Evolutionary conservation across 345 rosid species (phyloP), one percentile per base, ranked within the genome.

Genomic region (Erucastrum elatum): DNA sequence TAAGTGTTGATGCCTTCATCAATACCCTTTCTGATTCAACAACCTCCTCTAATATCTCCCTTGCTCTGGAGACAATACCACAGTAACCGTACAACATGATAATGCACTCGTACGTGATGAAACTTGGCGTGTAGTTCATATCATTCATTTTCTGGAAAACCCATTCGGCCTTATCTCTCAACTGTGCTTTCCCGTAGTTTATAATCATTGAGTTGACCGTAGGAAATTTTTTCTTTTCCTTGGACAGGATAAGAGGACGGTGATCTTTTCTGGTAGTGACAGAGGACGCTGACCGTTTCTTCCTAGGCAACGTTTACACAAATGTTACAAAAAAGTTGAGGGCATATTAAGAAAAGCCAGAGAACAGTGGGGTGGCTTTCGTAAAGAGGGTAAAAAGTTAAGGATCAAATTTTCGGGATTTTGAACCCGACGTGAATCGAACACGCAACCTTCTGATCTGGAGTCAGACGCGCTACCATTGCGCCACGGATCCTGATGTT

Each of bases 391-490:
- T 5, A 67, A 73, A 72, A 61, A 46, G 0, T 6, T 25, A 0
- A 67, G 78, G 82, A 79, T 26, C 53, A 1, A 9, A 49, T 29
- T 27, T 74, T 74, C 64, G 68, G 74, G 77, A 8, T 3, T 76
- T 85, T 87, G 97, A 93, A 91, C 94, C 92, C 88, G 88, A 89
- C 95, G 90, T 90, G 87, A 91, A 91, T 90, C 94, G 90, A 94
- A 90, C 95, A 86, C 93, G 94, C 96, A 90, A 93, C 94, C 98
- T 94, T 94, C 91, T 90, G 97, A 89, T 89, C 96, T 85, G 94
- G 97, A 90, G 97, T 90, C 93, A 90, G 95, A 91, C 95, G 93
- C 93, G 94, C 98, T 90, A 92, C 96, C 98, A 88, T 94, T 92
- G 97, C 95, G 95, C 97, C 98, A 88, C 93, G 89, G 91, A 90